These are phyloP conservation scores for Stromatinia cepivora DNA, from an alignment of 2,329 filamentous ascomycete genomes.

Conservation along the genomic window DNA sequence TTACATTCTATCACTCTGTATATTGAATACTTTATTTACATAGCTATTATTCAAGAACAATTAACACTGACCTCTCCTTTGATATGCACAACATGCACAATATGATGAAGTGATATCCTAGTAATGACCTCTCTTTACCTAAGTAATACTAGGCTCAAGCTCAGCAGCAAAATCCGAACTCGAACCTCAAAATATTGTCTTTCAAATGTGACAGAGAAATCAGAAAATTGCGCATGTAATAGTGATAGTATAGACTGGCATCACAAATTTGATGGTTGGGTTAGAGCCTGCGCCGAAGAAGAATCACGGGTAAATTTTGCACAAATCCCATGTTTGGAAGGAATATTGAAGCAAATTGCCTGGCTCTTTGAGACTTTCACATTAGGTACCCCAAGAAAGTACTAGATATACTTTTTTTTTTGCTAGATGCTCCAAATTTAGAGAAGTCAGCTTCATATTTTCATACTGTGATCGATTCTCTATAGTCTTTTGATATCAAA, in stretches of 20 bases:
- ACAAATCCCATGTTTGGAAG: neutral
- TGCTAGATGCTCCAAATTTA: neutral
- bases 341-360: rapidly evolving
- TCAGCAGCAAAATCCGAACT: too few species aligned
- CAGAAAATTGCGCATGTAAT: neutral
- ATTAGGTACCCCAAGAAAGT: neutral
- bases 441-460: neutral
- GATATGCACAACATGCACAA: neutral
- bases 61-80: neutral
- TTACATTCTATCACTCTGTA: neutral
- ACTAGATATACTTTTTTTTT: neutral
- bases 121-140: neutral
- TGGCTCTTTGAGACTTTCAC: neutral
- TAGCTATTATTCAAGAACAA: neutral
- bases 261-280: neutral
- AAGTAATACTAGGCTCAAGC: too few species aligned
- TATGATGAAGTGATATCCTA: neutral
- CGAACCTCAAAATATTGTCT: too few species aligned
- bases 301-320: too few species aligned
- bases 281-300: neutral
- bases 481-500: neutral
- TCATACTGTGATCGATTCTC: neutral
- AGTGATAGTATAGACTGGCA: neutral
- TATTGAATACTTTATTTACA: neutral
- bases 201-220: too few species aligned